These are phyloP conservation scores for Eucalyptus grandis DNA, from an alignment of 345 rosid genomes.

Conservation along the genomic window DNA sequence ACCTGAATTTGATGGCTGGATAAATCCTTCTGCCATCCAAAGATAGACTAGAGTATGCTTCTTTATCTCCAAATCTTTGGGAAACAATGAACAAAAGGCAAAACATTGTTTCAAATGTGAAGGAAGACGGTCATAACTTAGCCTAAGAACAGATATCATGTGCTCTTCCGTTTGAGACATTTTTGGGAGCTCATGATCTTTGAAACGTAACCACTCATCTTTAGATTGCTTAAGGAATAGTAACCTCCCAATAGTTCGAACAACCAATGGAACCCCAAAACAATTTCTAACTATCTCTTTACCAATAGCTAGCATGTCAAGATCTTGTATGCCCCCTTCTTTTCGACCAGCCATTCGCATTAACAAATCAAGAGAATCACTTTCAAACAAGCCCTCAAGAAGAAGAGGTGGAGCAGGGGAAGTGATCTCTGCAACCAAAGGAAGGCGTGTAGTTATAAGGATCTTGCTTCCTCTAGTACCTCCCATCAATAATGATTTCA, in stretches of 20 bases:
- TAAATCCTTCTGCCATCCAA: too few species aligned
- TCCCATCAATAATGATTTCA: neutral
- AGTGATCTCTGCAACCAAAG: neutral
- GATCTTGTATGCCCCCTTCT: too few species aligned
- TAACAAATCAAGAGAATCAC: neutral
- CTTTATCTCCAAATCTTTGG: neutral
- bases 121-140: neutral
- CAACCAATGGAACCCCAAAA: neutral
- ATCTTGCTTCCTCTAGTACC: neutral
- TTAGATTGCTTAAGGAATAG: accelerated
- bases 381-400: accelerated
- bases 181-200: neutral
- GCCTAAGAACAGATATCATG: accelerated
- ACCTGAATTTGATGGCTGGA: too few species aligned
- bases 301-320: accelerated
- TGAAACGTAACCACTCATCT: neutral
- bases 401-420: neutral
- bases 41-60: too few species aligned
- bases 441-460: neutral
- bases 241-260: neutral
- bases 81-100: neutral
- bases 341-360: neutral
- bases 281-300: neutral
- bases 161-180: accelerated
- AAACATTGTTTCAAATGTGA: neutral